Conservation (phyloP, 2,329 filamentous ascomycete genomes). For the Cercospora canescens region DNA sequence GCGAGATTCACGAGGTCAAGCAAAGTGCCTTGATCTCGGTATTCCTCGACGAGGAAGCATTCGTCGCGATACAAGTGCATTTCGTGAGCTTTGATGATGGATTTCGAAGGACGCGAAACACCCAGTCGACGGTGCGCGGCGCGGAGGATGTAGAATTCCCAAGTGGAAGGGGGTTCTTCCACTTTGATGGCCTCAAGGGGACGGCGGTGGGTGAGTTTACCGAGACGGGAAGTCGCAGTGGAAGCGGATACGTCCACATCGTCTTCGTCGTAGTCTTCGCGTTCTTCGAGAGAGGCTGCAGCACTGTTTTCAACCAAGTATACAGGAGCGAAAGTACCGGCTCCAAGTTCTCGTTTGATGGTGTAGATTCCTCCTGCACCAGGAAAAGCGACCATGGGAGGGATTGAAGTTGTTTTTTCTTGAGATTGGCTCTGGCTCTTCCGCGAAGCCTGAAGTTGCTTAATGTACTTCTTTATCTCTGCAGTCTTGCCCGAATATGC, state of each 20-base stretch:
- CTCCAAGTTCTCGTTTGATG: constrained; percentile 81
- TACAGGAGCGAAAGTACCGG: constrained; percentile 92
- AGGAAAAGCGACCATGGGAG: constrained; percentile 68
- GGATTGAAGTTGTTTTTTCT: constrained; percentile 53
- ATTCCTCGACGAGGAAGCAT: constrained; percentile 85
- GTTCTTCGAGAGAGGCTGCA: constrained; percentile 36
- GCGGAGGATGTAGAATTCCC: constrained; percentile 97
- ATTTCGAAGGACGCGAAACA: constrained; percentile 67
- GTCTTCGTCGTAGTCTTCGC: constrained; percentile 40
- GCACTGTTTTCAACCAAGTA: constrained; percentile 76
- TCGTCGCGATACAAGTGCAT: constrained; percentile 91
- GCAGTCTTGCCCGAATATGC: constrained; percentile 64
- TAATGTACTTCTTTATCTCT: constrained; percentile 78
- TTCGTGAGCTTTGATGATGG: constrained; percentile 80
- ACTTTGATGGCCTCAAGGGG: constrained; percentile 87
- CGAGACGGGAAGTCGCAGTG: constrained; percentile 52
- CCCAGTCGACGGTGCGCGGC: constrained; percentile 76
- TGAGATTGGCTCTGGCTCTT: constrained; percentile 44
- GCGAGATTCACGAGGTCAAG: constrained; percentile 93
- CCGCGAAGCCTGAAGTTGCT: constrained; percentile 39
- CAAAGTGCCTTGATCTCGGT: constrained; percentile 83
- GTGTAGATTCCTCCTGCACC: constrained; percentile 69
- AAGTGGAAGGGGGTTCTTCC: constrained; percentile 82
- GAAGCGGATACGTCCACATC: constrained; percentile 38
- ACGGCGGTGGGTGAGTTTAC: constrained; percentile 60